Evolutionary conservation across 805 yeast genomes (phyloP), one percentile per base, ranked within the genome.

Genomic region (Suhomyces kilbournensis): DNA sequence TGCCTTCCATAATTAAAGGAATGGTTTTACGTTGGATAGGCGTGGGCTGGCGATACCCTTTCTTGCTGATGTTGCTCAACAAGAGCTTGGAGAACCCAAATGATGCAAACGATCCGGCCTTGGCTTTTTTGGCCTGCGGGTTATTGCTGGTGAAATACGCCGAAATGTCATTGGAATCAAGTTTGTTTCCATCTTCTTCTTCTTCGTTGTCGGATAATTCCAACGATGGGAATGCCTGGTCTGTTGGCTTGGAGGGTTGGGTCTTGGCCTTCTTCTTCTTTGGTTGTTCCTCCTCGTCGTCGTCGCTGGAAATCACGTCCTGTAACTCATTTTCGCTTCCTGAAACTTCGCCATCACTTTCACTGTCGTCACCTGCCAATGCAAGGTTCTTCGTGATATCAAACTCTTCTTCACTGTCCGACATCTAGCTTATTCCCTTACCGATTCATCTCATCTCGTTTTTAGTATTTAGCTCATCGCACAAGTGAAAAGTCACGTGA

Each of bases 21-120:
- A 94, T 89, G 2, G 99, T 86, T 66, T 93, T 94, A 58, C 99
- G 80, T 72, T 94, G 99, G 68, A 94, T 94, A 1, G 99, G 99
- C 0, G 99, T 94, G 12, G 99, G 99, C 59, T 88, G 94, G 59
- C 83, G 86, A 73, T 84, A 94, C 0, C 99, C 99, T 65, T 90
- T 92, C 55, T 83, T 85, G 51, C 81, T 65, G 51, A 94, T 86
- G 61, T 90, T 93, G 20, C 77, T 70, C 53, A 91, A 65, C 5
- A 92, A 68, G 49, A 80, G 74, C 64, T 86, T 86, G 14, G 96
- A 86, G 47, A 94, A 77, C 1, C 98, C 97, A 72, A 93, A 88
- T 45, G 96, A 86, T 3, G 90, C 90, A 75, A 93, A 93, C 23
- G 96, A 81, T 38, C 97, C 96, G 48, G 80, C 79, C 65, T 88